Evolutionary conservation across 805 yeast genomes (phyloP).

Genomic region (Zygosaccharomyces siamensis): DNA sequence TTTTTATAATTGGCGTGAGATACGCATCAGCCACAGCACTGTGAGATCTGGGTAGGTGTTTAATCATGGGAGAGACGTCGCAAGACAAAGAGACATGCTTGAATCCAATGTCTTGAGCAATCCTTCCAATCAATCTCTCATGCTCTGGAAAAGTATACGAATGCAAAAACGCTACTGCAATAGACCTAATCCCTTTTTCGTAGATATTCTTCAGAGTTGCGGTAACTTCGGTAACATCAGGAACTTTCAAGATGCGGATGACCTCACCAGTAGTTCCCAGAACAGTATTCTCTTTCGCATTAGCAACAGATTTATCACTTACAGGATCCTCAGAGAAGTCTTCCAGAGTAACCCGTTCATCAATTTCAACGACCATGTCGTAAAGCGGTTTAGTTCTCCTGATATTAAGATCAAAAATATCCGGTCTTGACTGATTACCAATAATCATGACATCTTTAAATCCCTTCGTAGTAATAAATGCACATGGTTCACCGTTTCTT

Average conservation of each 20-base stretch:
- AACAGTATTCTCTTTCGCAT: conserved; percentile 33
- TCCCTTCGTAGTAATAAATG: conserved; percentile 81
- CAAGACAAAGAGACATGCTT: conserved; percentile 62
- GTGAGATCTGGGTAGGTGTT: conserved; percentile 67
- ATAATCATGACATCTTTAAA: conserved; percentile 76
- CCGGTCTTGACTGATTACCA: conserved; percentile 90
- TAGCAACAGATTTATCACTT: conserved; percentile 17
- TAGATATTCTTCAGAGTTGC: conserved; percentile 42
- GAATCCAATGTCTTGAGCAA: conserved; percentile 66
- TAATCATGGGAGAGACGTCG: conserved; percentile 73
- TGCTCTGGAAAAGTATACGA: conserved; percentile 70
- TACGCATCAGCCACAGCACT: conserved; percentile 81
- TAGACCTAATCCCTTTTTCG: conserved; percentile 56
- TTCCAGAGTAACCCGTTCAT: conserved; percentile 84
- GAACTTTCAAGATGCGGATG: conserved; percentile 50
- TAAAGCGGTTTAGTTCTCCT: conserved; percentile 67
- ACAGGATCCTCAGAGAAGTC: conserved; percentile 72
- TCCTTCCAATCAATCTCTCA: conserved; percentile 52
- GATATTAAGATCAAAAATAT: conserved; percentile 78
- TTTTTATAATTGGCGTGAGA: conserved; percentile 70
- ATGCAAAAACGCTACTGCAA: conserved; percentile 70
- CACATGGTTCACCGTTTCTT: conserved; percentile 86
- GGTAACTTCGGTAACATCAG: conserved; percentile 43
- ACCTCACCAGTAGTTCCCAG: conserved; percentile 66
- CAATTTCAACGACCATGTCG: conserved; percentile 73